These are phyloP conservation scores for Ulota crispa DNA, from an alignment of 225 moss, liverwort and hornwort genomes.

Conservation along the genomic window DNA sequence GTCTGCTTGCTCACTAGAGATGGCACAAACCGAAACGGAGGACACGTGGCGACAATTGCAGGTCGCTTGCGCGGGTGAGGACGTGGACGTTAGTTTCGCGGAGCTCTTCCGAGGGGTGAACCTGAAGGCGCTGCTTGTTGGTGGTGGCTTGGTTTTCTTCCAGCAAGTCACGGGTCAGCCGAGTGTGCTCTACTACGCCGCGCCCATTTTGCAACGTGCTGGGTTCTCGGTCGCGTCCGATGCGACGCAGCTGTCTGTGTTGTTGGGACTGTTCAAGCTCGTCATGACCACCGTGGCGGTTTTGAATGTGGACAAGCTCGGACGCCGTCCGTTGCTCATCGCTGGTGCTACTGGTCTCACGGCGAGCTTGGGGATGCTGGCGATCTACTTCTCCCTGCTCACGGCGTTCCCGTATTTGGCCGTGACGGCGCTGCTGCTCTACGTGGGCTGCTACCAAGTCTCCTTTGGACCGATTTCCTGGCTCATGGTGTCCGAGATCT, in stretches of 20 bases:
- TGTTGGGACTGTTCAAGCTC: conserved; percentile 78
- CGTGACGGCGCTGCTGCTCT: conserved; percentile 71
- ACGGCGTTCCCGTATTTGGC: conserved; percentile 62
- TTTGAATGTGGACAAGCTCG: conserved; percentile 77
- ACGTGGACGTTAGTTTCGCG: conserved; percentile 43
- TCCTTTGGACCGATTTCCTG: conserved; percentile 97
- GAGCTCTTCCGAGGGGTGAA: conserved; percentile 87
- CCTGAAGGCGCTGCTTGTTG: conserved; percentile 69
- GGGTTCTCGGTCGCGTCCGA: conserved; percentile 86
- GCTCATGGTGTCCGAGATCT: conserved; percentile 95
- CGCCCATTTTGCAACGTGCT: conserved; percentile 78
- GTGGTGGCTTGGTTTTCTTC: conserved; percentile 83
- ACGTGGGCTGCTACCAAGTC: conserved; percentile 88
- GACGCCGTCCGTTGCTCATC: conserved; percentile 81
- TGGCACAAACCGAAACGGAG: conserved; percentile 51
- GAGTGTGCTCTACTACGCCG: conserved; percentile 95
- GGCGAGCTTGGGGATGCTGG: conserved; percentile 59
- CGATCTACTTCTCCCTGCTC: conserved; percentile 78
- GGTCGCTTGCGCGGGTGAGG: conserved; percentile 46
- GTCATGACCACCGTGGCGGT: conserved; percentile 74
- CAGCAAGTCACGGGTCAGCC: conserved; percentile 97
- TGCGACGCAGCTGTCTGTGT: conserved; percentile 75
- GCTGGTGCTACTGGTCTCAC: conserved; percentile 70
- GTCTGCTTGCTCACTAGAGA: not conserved
- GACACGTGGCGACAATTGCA: conserved; percentile 57